These are phyloP conservation scores for Strobilomyces echinocephalus DNA, from an alignment of 768 basidiomycete species.

Conservation along the genomic window DNA sequence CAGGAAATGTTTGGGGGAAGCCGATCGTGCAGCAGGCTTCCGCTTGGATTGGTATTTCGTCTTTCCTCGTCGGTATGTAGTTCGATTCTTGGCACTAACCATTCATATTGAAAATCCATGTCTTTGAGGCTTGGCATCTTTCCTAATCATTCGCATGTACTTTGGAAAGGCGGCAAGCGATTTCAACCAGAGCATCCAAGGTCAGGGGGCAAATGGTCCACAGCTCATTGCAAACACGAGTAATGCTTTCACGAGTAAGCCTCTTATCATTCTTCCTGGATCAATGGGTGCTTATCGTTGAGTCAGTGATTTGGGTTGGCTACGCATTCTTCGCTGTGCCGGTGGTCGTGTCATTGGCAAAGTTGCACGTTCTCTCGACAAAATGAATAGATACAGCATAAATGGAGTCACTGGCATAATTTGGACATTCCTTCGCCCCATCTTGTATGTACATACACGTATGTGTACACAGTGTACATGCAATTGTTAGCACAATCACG, in stretches of 20 bases:
- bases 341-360: slow-evolving; percentile 62
- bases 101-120: neutral
- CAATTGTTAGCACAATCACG: neutral
- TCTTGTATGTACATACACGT: neutral
- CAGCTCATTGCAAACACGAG: slow-evolving; percentile 57
- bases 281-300: slow-evolving; percentile 1
- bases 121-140: slow-evolving; percentile 55
- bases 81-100: neutral
- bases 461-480: too few species aligned
- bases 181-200: slow-evolving; percentile 61
- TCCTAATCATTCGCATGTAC: slow-evolving; percentile 74
- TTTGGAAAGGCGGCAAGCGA: slow-evolving; percentile 76
- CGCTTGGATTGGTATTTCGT: slow-evolving; percentile 72
- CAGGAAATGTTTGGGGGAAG: slow-evolving; percentile 46
- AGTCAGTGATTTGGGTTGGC: slow-evolving; percentile 71
- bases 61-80: slow-evolving; percentile 64
- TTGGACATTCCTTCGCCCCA: neutral
- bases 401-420: neutral
- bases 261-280: neutral
- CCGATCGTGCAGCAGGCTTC: slow-evolving; percentile 54
- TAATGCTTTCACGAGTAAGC: slow-evolving; percentile 74
- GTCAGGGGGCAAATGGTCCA: slow-evolving; percentile 51
- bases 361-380: slow-evolving; percentile 54
- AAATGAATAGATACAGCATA: slow-evolving; percentile 29
- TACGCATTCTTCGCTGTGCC: slow-evolving; percentile 73